phyloP scores from a whole-genome alignment of 2,329 filamentous ascomycete species.

The Ascosphaera apis region DNA sequence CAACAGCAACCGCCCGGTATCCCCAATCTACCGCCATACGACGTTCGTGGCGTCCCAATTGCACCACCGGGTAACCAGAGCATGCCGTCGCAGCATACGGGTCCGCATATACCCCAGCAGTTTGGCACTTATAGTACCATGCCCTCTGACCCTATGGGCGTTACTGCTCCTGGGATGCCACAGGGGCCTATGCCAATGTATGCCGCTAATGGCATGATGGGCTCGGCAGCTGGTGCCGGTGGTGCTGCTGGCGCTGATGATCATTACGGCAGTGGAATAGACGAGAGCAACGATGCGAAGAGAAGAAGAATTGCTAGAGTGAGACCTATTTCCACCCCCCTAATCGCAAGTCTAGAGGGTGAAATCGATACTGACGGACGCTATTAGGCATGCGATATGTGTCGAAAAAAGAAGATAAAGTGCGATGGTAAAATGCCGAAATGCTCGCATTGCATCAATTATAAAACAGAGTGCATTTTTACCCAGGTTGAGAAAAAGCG shows the following conservation, averaged over 20 bases:
- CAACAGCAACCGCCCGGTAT: neutral
- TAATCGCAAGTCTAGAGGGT: conserved; percentile 2
- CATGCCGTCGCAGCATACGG: neutral
- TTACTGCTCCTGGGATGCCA: neutral
- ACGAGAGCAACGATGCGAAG: conserved; percentile 56
- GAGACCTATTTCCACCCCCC: too few relatives aligned
- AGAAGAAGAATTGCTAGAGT: conserved; percentile 71
- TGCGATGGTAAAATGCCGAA: conserved; percentile 90
- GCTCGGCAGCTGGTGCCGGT: neutral
- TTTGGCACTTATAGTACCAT: neutral
- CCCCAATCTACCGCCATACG: neutral
- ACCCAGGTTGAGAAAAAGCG: conserved; percentile 98
- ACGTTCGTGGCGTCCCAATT: neutral
- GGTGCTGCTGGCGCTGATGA: conserved; percentile 10
- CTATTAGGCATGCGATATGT: conserved; percentile 75
- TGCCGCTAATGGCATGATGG: neutral
- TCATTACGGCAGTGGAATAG: conserved; percentile 19
- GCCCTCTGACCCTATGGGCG: neutral
- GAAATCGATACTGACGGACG: conserved; percentile 5
- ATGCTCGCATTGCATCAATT: conserved; percentile 90
- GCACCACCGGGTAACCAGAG: neutral
- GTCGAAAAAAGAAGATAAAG: conserved; percentile 81
- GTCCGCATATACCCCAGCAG: neutral
- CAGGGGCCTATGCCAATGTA: neutral
- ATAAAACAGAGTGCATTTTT: conserved; percentile 94